Evolutionary conservation across 768 basidiomycete genomes (phyloP).

Genomic region (Filobasidium floriforme): DNA sequence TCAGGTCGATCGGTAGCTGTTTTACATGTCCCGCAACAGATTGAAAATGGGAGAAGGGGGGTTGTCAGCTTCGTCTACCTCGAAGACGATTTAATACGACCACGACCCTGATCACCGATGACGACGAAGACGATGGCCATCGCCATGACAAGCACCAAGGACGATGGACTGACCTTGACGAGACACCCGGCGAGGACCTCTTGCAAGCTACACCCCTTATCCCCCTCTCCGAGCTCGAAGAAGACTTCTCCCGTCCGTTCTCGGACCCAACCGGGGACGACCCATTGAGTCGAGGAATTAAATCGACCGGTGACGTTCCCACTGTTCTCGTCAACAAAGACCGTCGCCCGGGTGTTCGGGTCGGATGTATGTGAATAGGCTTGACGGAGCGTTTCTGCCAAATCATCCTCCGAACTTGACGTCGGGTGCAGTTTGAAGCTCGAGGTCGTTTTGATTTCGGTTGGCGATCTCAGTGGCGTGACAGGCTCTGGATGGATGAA

Average conservation of each 20-base stretch:
- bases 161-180: constrained; percentile 44
- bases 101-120: constrained; percentile 1
- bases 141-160: too few species aligned
- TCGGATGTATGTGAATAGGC: too few species aligned
- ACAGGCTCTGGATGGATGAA: neutral
- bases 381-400: neutral
- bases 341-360: neutral
- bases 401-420: neutral
- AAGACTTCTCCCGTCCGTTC: constrained; percentile 85
- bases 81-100: neutral
- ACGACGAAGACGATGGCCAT: too few species aligned
- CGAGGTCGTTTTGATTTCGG: neutral
- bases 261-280: constrained; percentile 90
- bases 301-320: neutral
- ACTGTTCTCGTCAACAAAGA: neutral
- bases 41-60: too few species aligned
- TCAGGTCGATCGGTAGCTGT: constrained; percentile 82
- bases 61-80: too few species aligned
- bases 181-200: constrained; percentile 51
- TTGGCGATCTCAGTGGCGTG: neutral
- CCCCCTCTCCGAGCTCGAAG: constrained; percentile 81
- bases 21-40: too few species aligned
- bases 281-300: too few species aligned
- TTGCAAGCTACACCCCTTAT: constrained; percentile 76
- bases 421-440: too few species aligned